Conservation (phyloP, 768 basidiomycete species). For the Termitomyces sp. region DNA sequence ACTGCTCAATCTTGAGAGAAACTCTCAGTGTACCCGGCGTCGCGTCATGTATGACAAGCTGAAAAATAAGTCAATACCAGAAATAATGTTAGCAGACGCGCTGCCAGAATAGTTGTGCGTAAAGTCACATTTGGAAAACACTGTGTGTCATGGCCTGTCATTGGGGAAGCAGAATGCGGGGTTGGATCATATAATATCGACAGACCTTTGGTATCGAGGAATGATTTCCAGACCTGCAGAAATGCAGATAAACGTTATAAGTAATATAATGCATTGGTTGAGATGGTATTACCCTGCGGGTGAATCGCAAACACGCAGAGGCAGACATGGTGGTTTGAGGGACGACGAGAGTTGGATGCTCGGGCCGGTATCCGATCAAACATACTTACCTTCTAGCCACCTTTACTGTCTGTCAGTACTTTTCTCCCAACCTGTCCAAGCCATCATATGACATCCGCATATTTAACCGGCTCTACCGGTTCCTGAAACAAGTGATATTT, state of each 20-base stretch:
- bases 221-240: constrained; percentile 76
- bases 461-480: background rate
- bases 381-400: too few species aligned
- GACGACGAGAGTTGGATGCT: background rate
- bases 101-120: background rate
- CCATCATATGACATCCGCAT: background rate
- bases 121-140: constrained; percentile 73
- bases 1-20: constrained; percentile 69
- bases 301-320: constrained; percentile 69
- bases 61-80: background rate
- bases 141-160: constrained; percentile 70
- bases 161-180: constrained; percentile 4
- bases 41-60: constrained; percentile 66
- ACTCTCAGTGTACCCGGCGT: constrained; percentile 70
- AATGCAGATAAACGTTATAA: background rate
- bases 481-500: constrained; percentile 2
- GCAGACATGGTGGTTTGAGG: constrained; percentile 4
- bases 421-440: too few species aligned
- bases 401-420: too few species aligned
- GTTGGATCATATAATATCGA: background rate
- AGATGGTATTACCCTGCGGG: constrained; percentile 44
- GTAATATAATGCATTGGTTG: background rate
- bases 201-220: constrained; percentile 69
- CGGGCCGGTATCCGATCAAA: too few species aligned
- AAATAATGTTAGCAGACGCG: background rate